Percentiles rank a stretch among this genome's conserved stretches.
Evolutionary conservation across 306 rosid genomes (phyloP).

Genomic region (Mucuna pruriens): DNA sequence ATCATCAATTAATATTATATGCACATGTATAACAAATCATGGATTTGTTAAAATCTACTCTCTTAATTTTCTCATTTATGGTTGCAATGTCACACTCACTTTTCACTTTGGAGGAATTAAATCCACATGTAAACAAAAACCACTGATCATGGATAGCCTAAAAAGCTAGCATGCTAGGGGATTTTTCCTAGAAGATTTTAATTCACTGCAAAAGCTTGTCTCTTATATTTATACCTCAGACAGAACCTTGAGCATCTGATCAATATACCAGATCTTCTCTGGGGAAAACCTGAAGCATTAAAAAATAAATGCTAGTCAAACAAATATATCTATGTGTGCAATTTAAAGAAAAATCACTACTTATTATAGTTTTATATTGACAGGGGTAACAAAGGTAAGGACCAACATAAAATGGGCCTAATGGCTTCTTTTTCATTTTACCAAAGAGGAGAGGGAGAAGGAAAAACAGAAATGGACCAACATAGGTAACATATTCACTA

Average conservation of each 20-base stretch:
- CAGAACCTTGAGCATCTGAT: conserved; percentile 98
- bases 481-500: conserved; percentile 12
- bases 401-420: conserved; percentile 15
- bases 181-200: conserved; percentile 13
- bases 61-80: not conserved
- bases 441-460: conserved; percentile 18
- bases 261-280: conserved; percentile 97
- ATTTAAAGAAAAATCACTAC: conserved; percentile 37
- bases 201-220: conserved; percentile 36
- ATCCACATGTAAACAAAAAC: conserved; percentile 7
- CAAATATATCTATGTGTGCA: not conserved
- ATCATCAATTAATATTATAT: not conserved
- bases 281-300: conserved; percentile 85
- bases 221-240: conserved; percentile 80
- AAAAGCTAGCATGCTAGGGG: conserved; percentile 13
- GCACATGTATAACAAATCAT: not conserved
- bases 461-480: conserved; percentile 21
- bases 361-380: conserved; percentile 21
- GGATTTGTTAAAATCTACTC: not conserved
- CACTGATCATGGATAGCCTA: conserved; percentile 8
- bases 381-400: conserved; percentile 16
- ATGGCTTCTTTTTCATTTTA: conserved; percentile 27
- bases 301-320: conserved; percentile 43
- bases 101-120: not conserved
- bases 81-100: not conserved